A percentile compares a stretch with the other conserved stretches of the same genome.
Evolutionary conservation across 1,284 basidiomycete species (phyloP).

Genomic region (Bondarzewia mesenterica): DNA sequence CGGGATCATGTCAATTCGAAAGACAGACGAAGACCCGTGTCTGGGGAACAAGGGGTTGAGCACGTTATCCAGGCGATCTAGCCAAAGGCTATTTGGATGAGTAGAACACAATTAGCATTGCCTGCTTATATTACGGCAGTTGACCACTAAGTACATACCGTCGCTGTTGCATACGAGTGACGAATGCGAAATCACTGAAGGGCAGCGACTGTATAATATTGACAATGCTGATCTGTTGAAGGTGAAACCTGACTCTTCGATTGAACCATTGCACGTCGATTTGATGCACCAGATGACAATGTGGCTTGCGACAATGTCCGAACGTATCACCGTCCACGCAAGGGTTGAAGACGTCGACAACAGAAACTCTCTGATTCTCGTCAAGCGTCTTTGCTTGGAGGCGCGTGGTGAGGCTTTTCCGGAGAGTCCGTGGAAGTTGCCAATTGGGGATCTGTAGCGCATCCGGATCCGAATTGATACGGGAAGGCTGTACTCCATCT

Average conservation of each 20-base stretch:
- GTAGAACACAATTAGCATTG: not conserved
- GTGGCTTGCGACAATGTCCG: not conserved
- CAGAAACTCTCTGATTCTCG: not conserved
- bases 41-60: not conserved
- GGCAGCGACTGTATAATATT: not conserved
- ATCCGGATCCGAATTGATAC: not conserved
- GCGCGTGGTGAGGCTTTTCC: not conserved
- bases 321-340: not conserved
- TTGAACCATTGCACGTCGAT: not conserved
- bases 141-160: constrained; percentile 3
- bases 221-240: not conserved
- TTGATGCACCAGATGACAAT: not conserved
- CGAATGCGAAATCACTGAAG: constrained; percentile 4
- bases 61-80: not conserved
- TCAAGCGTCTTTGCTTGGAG: not conserved
- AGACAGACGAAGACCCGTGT: not conserved
- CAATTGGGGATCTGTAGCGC: not conserved
- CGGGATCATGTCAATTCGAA: not conserved
- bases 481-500: too few relatives aligned
- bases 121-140: constrained; percentile 1
- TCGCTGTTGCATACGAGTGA: constrained; percentile 1
- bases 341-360: not conserved
- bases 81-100: not conserved
- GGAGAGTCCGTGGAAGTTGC: not conserved
- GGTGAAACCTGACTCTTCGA: not conserved